Base-by-base conservation (phyloP, 441 rosid species). In the Mallotus repandus region DNA sequence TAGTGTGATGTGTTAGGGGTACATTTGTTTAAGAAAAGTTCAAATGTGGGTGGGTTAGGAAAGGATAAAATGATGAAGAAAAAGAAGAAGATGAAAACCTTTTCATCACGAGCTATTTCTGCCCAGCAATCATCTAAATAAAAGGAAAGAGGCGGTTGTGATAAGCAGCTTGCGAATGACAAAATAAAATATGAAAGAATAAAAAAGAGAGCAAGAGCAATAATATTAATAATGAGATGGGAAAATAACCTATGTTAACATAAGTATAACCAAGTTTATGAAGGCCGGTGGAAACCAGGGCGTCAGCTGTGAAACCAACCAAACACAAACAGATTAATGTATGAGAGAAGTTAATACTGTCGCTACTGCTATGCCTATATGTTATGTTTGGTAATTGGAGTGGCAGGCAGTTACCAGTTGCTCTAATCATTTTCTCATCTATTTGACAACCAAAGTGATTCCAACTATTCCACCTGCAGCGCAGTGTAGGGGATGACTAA, bases 111-210 rank as follows among this genome's bases (percentile, higher is more conserved):
- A 78, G 80, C 56, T 72, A 89, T 75, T 82, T 96, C 97, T 64
- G 95, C 99, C 99, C 99, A 95, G 74, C 99, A 95, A 81, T 95
- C 99, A 87, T 96, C 99, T 96, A 63, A 70, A 73, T 71, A 71
- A 74, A 75, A 66, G 50, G 72, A 13, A 48, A 13, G 7, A 29
- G 32, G 46, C 9, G 9, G 46, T 43, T 43, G 7, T 43, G 9
- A 9, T 43, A 46, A 38, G 53, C 38, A 14, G 38, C 45, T 63
- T 63, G 66, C n/a, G 18, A 63, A 12, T 16, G 21, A 63, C 16
- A 10, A 18, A 63, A 41, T 32, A 18, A 14, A 63, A 7, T 7
- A 12, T 15, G 22, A 43, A 49, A 63, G 3, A 41, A 14, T 7
- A 10, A 60, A 8, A 60, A 60, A 14, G 4, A 29, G 35, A 11